Evolutionary conservation across 257 asterid species (phyloP).

Genomic region (Penstemon newberryi): DNA sequence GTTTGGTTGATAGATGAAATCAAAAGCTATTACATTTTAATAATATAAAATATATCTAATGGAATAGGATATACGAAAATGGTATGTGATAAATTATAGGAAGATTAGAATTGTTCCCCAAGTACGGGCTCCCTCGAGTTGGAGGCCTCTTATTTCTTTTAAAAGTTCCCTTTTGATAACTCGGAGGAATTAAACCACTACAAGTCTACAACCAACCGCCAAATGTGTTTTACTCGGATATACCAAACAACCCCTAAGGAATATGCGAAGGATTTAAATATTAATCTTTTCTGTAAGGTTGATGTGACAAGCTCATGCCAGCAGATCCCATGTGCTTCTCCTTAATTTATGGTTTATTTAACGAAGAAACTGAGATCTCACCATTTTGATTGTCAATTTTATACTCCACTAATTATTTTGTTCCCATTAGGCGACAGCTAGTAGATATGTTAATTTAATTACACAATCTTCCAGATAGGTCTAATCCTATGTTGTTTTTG

Average conservation of each 20-base stretch:
- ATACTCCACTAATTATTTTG: not conserved
- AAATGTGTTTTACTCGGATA: conserved; percentile 41
- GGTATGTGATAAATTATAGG: too few relatives aligned
- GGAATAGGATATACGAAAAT: too few relatives aligned
- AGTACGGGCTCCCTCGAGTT: too few relatives aligned
- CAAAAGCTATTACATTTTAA: too few relatives aligned
- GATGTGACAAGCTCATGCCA: conserved; percentile 26
- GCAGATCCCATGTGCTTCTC: conserved; percentile 39
- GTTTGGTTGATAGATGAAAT: too few relatives aligned
- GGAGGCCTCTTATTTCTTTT: too few relatives aligned
- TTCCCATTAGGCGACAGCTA: conserved; percentile 35
- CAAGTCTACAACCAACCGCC: conserved; percentile 14
- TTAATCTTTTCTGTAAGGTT: not conserved
- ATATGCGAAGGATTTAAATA: conserved; percentile 26
- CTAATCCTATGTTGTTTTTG: conserved; percentile 19
- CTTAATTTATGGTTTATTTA: conserved; percentile 14
- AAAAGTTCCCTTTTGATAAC: too few relatives aligned
- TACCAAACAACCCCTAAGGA: conserved; percentile 22
- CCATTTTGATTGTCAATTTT: not conserved
- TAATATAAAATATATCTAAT: too few relatives aligned
- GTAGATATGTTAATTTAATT: conserved; percentile 30
- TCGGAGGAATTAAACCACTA: not conserved
- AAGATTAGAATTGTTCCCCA: too few relatives aligned
- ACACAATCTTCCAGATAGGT: conserved; percentile 1
- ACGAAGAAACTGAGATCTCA: conserved; percentile 8